Percentiles rank a stretch among this genome's conserved stretches.
phyloP scores from a whole-genome alignment of 225 moss, liverwort and hornwort genomes.

The Marchantia polymorpha region DNA sequence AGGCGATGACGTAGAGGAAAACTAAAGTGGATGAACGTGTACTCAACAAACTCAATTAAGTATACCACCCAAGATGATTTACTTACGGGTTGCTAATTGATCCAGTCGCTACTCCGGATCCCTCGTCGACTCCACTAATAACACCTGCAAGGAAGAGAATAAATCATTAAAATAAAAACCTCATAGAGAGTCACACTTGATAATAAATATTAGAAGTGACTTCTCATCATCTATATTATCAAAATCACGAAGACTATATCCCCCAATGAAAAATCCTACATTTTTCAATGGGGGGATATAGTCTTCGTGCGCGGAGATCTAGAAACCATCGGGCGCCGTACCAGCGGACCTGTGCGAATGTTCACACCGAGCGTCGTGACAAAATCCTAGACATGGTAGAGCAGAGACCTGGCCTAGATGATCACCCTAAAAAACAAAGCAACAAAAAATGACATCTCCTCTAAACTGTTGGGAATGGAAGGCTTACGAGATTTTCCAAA shows the following conservation, averaged over 20 bases:
- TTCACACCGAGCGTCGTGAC: background rate
- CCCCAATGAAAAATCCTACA: too few relatives aligned
- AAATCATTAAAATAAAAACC: background rate
- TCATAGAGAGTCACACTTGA: too few relatives aligned
- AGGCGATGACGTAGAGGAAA: background rate
- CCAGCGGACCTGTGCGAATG: too few relatives aligned
- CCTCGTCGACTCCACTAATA: slow-evolving; percentile 30
- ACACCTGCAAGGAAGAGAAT: slow-evolving; percentile 30
- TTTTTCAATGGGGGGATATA: too few relatives aligned
- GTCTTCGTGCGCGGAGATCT: too few relatives aligned
- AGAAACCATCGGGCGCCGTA: too few relatives aligned
- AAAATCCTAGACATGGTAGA: background rate
- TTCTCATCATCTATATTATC: too few relatives aligned
- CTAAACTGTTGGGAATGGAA: slow-evolving; percentile 35
- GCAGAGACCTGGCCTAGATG: background rate
- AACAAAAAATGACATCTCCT: slow-evolving; percentile 24
- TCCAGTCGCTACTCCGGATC: background rate
- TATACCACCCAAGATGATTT: background rate
- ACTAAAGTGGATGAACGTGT: background rate
- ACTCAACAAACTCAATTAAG: background rate
- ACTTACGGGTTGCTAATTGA: slow-evolving; percentile 3
- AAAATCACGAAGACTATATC: too few relatives aligned
- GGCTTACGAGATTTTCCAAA: slow-evolving; percentile 81
- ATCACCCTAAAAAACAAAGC: background rate
- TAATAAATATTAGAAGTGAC: too few relatives aligned